Percentiles rank a stretch among this genome's conserved stretches.
phyloP scores from a whole-genome alignment of 192 early-diverging fungal genomes.

The Backusella macrospora region DNA sequence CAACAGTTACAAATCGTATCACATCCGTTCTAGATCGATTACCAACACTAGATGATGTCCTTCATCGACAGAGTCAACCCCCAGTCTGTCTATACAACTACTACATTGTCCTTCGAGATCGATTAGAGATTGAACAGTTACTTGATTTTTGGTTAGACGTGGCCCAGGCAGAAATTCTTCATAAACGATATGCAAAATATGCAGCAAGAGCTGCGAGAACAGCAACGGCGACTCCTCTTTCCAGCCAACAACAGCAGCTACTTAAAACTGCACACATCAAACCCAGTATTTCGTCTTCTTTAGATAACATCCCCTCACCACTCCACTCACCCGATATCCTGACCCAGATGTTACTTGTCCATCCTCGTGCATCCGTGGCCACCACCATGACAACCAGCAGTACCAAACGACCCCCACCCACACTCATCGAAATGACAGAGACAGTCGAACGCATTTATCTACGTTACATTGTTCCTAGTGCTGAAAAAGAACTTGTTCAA shows the following conservation, averaged over 20 bases:
- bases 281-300: background rate
- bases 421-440: conserved; percentile 51
- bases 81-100: conserved; percentile 79
- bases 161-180: conserved; percentile 67
- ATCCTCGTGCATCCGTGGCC: conserved; percentile 20
- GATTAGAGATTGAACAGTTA: conserved; percentile 59
- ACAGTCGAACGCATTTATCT: conserved; percentile 59
- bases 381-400: conserved; percentile 17
- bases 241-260: background rate
- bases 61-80: conserved; percentile 63
- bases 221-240: background rate
- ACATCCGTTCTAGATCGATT: conserved; percentile 38
- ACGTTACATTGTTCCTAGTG: conserved; percentile 53
- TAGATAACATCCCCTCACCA: background rate
- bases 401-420: conserved; percentile 31
- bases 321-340: conserved; percentile 18
- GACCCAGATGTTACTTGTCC: conserved; percentile 32
- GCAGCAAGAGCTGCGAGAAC: conserved; percentile 10
- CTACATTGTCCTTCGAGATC: conserved; percentile 71
- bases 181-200: conserved; percentile 51
- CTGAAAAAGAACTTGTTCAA: conserved; percentile 48
- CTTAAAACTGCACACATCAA: background rate
- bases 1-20: conserved; percentile 19
- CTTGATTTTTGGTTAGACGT: conserved; percentile 82
- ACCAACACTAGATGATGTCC: conserved; percentile 69